Base-by-base conservation (phyloP, 495 filamentous ascomycete species). In the Penicillium lagena region DNA sequence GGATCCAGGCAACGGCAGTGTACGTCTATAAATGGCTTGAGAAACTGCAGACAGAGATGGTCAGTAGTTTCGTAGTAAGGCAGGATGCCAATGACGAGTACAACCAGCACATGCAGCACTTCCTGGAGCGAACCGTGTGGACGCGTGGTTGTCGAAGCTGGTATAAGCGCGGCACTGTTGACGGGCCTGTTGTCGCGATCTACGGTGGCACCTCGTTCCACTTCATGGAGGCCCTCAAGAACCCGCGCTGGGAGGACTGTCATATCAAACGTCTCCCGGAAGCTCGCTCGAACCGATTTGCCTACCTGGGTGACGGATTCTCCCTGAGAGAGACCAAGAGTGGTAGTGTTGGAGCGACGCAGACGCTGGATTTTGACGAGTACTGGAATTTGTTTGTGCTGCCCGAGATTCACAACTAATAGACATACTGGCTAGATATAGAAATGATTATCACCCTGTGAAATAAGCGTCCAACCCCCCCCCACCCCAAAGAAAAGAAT, bases 161-260 rank as follows among this genome's bases (percentile, higher is more conserved):
- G 64, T 68, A 70, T 45, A 71, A 70, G 44, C 40, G 43, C 2
- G 44, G 47, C n/a, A 57, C 47, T 0, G 33, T 43, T 5, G 47
- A 51, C 14, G 40, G 49, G 9, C 51, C 41, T 11, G 47, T 54
- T 0, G 39, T 47, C 2, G 43, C 46, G 11, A 46, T 60, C 12
- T 58, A 53, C 31, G 47, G 50, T 1, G 57, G 57, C 10, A 55
- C 60, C 13, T 55, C 59, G 5, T 51, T 73, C 28, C 70, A 75
- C 40, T 78, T 73, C 52, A 67, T 75, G 30, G 73, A 79, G 36
- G 62, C 66, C 7, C 40, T 78, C 27, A 55, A 64, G 39, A 63
- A 68, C 42, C 59, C 70, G 1, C 59, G 73, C 3, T 55, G 55
- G 33, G 73, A 78, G 33, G 73, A 77, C 47, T 78, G 62, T 50